Conservation (phyloP, 2,329 filamentous ascomycete species). For the Claviceps lovelessii region DNA sequence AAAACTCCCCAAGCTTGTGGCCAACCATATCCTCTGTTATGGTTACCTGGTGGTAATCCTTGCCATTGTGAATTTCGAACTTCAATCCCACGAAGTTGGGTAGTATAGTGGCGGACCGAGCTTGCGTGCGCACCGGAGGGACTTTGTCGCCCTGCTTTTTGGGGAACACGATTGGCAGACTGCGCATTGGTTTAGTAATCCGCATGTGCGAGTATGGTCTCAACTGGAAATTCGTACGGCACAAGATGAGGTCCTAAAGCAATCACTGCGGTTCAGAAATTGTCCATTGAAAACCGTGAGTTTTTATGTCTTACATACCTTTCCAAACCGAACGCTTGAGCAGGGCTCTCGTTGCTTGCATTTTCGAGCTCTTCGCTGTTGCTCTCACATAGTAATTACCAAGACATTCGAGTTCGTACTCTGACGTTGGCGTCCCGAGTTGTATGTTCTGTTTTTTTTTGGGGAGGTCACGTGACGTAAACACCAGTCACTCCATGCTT, state of each 20-base stretch:
- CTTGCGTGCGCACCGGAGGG: constrained; percentile 70
- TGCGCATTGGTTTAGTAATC: constrained; percentile 15
- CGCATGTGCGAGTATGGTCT: background rate
- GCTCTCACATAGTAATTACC: background rate
- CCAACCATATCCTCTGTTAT: constrained; percentile 96
- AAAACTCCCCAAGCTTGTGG: constrained; percentile 86
- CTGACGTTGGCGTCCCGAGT: too few relatives aligned
- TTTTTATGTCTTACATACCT: constrained; percentile 35
- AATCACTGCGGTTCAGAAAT: background rate
- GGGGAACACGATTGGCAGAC: constrained; percentile 48
- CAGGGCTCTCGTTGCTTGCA: constrained; percentile 56
- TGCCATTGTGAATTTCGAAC: constrained; percentile 88
- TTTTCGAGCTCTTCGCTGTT: constrained; percentile 20
- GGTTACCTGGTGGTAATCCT: constrained; percentile 65
- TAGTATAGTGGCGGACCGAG: constrained; percentile 75
- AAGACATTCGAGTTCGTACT: too few relatives aligned
- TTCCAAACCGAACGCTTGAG: constrained; percentile 77
- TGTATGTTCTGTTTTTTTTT: background rate
- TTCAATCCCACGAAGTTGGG: constrained; percentile 82
- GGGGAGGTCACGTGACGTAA: background rate
- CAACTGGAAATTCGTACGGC: constrained; percentile 26
- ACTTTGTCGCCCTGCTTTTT: constrained; percentile 46
- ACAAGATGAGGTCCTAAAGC: constrained; percentile 36
- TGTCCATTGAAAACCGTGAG: background rate
- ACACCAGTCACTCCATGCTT: background rate